Base-by-base conservation (phyloP, 192 early-diverging fungal species). In the Coemansia sp. region DNA sequence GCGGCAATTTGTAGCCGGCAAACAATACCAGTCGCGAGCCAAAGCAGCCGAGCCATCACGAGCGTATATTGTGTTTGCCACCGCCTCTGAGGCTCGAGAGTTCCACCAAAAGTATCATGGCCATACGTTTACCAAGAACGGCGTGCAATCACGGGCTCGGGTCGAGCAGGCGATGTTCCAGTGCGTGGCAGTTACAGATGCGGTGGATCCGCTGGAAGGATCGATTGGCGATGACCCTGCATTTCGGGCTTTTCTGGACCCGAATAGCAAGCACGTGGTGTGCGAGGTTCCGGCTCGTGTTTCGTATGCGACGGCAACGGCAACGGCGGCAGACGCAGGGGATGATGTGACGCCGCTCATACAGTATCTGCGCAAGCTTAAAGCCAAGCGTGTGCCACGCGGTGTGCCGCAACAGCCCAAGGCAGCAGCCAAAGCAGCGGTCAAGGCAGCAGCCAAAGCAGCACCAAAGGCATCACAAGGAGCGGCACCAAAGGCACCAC, bases 1-100 rank as follows among this genome's bases (percentile, higher is more conserved):
- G 76, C 76, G 76, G 18, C 62, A 46, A 14, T 79, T 56, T 58
- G 37, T 65, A 4, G 52, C 53, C 4, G 76, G 76, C 3, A 79
- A 79, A 71, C 58, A 66, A 61, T 68, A 79, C 61, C 54, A 48
- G 11, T 58, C 57, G 2, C 49, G 46, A 25, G 66, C 70, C 11
- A 79, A 79, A 51, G 62, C 76, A 0, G 36, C 51, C 24, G 65
- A 66, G 20, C 65, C 71, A 17, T 63, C 76, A 5, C 56, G 71
- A 11, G 76, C 76, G 40, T 73, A 74, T 49, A 73, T 79, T 21
- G 31, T 70, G 47, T 79, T 79, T 74, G 68, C 67, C 1, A 58
- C 61, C 23, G 20, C 64, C 3, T 57, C 21, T 0, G 76, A 79
- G 15, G 76, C 68, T 17, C 67, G 60, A 31, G 61, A 74, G 49